Percentiles rank a stretch among this genome's conserved stretches.
phyloP scores from a whole-genome alignment of 73 alveolate species.

The Tetrahymena borealis region DNA sequence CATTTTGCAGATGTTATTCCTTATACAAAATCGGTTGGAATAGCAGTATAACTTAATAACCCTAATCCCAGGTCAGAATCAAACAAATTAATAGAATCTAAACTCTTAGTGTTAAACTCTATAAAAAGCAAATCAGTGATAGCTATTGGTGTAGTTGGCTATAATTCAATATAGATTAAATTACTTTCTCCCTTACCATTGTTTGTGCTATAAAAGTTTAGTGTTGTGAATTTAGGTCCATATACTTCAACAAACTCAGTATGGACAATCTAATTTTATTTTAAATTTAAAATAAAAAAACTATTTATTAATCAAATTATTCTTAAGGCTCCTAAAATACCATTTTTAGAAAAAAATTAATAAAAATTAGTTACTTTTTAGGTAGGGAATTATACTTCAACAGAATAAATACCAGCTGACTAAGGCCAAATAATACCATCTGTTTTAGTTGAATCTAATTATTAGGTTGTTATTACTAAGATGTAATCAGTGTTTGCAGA shows the following conservation, averaged over 20 bases:
- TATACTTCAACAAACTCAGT: background rate
- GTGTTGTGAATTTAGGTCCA: background rate
- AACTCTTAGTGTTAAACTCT: background rate
- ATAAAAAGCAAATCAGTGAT: background rate
- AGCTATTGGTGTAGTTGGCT: background rate
- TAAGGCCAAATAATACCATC: background rate
- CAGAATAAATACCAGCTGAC: background rate
- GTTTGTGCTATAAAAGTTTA: background rate
- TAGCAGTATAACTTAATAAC: background rate
- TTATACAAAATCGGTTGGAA: background rate
- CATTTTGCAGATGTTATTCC: background rate
- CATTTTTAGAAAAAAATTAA: background rate
- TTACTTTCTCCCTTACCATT: background rate
- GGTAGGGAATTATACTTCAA: background rate
- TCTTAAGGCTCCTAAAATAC: background rate
- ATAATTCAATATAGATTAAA: background rate
- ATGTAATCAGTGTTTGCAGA: background rate
- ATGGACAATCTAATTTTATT: background rate
- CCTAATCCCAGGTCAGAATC: background rate
- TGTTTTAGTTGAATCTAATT: background rate
- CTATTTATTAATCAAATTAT: background rate
- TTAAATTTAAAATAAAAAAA: background rate
- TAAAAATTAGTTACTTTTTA: background rate
- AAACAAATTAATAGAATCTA: background rate
- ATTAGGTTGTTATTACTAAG: background rate